Evolutionary conservation across 345 rosid species (phyloP).

Genomic region (Syzygium jambos): DNA sequence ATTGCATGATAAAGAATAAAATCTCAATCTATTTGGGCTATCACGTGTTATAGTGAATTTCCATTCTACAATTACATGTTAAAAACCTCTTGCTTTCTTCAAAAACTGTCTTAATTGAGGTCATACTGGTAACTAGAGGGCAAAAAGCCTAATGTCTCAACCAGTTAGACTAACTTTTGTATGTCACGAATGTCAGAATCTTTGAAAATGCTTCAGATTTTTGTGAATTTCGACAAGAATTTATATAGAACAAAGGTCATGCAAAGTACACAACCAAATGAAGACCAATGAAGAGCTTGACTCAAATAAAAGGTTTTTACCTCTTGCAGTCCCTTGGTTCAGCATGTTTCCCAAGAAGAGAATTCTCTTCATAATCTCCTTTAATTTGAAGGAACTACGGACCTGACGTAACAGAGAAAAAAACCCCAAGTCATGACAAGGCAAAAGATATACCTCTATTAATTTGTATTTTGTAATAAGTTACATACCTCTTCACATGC

Average conservation of each 20-base stretch:
- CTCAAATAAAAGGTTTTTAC: conserved; percentile 24
- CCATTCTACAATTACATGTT: background rate
- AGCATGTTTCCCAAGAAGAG: conserved; percentile 82
- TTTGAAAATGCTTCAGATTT: background rate
- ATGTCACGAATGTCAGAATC: background rate
- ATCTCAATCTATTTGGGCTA: background rate
- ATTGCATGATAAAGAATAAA: background rate
- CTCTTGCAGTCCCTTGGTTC: conserved; percentile 99
- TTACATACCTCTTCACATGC: conserved; percentile 79
- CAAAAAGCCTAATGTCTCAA: background rate
- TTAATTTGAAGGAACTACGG: conserved; percentile 68
- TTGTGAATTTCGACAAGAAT: background rate
- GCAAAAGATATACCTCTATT: background rate
- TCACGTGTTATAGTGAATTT: background rate
- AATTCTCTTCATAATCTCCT: conserved; percentile 93
- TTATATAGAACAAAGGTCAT: background rate
- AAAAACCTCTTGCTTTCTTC: background rate
- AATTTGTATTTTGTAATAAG: conserved; percentile 2
- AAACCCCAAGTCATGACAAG: background rate
- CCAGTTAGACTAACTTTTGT: background rate
- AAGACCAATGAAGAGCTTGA: background rate
- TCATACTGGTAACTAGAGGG: background rate
- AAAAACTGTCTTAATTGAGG: background rate
- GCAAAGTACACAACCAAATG: background rate
- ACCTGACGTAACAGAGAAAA: conserved; percentile 38